Evolutionary conservation across 2,329 filamentous ascomycete genomes (phyloP).

Genomic region (Beauveria scarabaeidicola): DNA sequence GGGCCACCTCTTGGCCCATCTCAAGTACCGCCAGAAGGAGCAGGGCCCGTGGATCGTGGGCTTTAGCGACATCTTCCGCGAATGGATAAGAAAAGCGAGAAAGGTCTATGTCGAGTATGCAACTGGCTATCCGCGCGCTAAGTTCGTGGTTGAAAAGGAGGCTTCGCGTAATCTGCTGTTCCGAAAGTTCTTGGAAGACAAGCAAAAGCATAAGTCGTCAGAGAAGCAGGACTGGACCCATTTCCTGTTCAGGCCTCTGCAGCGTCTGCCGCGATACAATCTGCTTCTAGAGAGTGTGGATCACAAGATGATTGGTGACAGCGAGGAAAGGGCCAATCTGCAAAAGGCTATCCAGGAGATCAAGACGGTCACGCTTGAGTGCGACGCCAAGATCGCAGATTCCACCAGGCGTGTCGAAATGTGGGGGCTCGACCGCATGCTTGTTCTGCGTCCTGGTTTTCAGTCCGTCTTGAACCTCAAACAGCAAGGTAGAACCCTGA

Average conservation of each 20-base stretch:
- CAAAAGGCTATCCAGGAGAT: constrained; percentile 84
- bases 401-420: constrained; percentile 86
- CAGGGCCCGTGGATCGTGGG: constrained; percentile 91
- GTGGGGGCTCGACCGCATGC: constrained; percentile 72
- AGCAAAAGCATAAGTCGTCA: constrained; percentile 68
- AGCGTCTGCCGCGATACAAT: constrained; percentile 81
- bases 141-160: constrained; percentile 76
- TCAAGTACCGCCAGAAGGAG: constrained; percentile 95
- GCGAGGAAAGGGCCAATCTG: constrained; percentile 82
- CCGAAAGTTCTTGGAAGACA: constrained; percentile 73
- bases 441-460: constrained; percentile 81
- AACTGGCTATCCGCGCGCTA: constrained; percentile 74
- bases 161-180: constrained; percentile 79
- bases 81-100: constrained; percentile 95
- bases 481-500: constrained; percentile 84
- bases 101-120: constrained; percentile 88
- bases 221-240: constrained; percentile 87
- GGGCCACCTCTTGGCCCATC: constrained; percentile 80
- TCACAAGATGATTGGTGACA: constrained; percentile 74
- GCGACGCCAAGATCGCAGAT: constrained; percentile 85
- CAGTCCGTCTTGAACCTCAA: constrained; percentile 84
- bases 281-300: constrained; percentile 75
- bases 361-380: constrained; percentile 79
- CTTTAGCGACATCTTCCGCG: constrained; percentile 93
- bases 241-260: constrained; percentile 88